These are phyloP conservation scores for Arthrinium puccinioides DNA, from an alignment of 2,329 filamentous ascomycete species.

Conservation along the genomic window DNA sequence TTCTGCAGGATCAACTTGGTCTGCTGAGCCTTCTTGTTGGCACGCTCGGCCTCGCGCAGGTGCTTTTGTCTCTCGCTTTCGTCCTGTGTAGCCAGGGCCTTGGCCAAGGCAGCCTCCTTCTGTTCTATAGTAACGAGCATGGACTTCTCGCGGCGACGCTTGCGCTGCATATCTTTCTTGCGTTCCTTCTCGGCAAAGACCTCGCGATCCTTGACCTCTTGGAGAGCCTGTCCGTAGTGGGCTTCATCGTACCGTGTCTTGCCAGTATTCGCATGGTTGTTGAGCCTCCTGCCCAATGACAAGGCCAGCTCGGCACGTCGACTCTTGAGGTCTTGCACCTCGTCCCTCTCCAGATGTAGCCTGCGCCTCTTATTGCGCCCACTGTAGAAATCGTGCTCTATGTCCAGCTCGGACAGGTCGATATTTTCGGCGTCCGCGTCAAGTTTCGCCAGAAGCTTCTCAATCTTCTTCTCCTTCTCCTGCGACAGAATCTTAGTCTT, in stretches of 20 bases:
- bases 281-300: conserved; percentile 54
- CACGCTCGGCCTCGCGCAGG: conserved; percentile 78
- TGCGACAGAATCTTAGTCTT: conserved; percentile 43
- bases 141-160: conserved; percentile 89
- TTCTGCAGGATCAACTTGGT: conserved; percentile 83
- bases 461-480: conserved; percentile 62
- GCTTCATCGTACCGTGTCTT: conserved; percentile 69
- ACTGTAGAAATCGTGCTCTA: conserved; percentile 39
- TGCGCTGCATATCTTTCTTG: conserved; percentile 99
- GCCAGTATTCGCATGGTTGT: conserved; percentile 61
- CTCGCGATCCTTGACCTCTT: conserved; percentile 84
- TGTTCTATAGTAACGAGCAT: conserved; percentile 89
- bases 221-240: conserved; percentile 73
- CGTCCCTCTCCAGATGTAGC: conserved; percentile 55
- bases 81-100: conserved; percentile 71
- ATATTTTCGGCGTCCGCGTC: conserved; percentile 33
- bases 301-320: conserved; percentile 53
- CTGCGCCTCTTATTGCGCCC: conserved; percentile 60
- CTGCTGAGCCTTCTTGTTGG: conserved; percentile 86
- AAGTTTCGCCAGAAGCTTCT: conserved; percentile 50
- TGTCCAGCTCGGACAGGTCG: conserved; percentile 33
- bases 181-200: conserved; percentile 94
- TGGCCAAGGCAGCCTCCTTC: conserved; percentile 74
- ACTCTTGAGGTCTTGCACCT: conserved; percentile 57
- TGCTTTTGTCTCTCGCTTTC: conserved; percentile 76